A percentile compares a stretch with the other conserved stretches of the same genome.
Evolutionary conservation across 768 basidiomycete species (phyloP).

Genomic region (Xerocomellus amylosporus): DNA sequence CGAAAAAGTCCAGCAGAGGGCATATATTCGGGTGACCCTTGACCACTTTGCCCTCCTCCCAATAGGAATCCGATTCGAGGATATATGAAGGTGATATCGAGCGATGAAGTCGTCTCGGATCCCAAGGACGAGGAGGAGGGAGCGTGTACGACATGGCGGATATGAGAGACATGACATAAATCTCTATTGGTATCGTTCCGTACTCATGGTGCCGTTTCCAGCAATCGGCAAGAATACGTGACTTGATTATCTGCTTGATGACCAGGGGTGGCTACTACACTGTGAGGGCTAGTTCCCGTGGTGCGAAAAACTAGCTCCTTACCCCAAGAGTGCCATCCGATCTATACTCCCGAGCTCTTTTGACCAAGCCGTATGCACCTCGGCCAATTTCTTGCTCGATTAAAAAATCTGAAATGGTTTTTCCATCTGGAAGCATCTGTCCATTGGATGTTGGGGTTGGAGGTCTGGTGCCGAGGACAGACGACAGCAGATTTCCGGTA

Average conservation of each 20-base stretch:
- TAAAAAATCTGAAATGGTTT: slow-evolving; percentile 81
- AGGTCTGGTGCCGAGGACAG: slow-evolving; percentile 56
- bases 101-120: slow-evolving; percentile 54
- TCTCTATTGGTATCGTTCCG: slow-evolving; percentile 98
- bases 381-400: slow-evolving; percentile 88
- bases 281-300: slow-evolving; percentile 6
- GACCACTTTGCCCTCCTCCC: slow-evolving; percentile 68
- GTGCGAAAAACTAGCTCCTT: slow-evolving; percentile 35
- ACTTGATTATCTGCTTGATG: slow-evolving; percentile 98
- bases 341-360: slow-evolving; percentile 77
- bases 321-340: slow-evolving; percentile 81
- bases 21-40: slow-evolving; percentile 96
- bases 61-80: slow-evolving; percentile 35
- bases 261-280: slow-evolving; percentile 72
- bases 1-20: slow-evolving; percentile 93
- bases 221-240: slow-evolving; percentile 96
- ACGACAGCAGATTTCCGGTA: slow-evolving; percentile 60
- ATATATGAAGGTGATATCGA: slow-evolving; percentile 21
- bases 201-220: slow-evolving; percentile 97
- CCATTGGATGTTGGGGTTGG: slow-evolving; percentile 51
- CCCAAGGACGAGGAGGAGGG: slow-evolving; percentile 80
- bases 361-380: slow-evolving; percentile 94
- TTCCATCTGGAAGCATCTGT: slow-evolving; percentile 45
- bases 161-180: slow-evolving; percentile 89
- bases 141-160: slow-evolving; percentile 78